phyloP scores from a whole-genome alignment of 305 asterid species.

The Fraxinus dipetala region DNA sequence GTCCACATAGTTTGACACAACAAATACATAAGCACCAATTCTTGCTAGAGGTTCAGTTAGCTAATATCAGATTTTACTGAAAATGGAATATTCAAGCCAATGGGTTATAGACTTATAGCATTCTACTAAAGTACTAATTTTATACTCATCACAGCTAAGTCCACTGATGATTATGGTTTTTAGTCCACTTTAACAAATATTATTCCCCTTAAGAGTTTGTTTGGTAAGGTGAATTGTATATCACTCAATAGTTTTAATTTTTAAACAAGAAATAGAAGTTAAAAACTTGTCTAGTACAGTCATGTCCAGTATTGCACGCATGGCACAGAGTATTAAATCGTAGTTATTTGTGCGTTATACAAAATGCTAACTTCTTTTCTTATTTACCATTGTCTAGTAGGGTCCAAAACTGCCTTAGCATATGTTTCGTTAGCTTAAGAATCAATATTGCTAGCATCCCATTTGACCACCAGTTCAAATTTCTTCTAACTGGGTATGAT shows the following conservation, averaged over 20 bases:
- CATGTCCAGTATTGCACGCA: neutral
- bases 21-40: neutral
- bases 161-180: neutral
- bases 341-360: neutral
- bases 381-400: neutral
- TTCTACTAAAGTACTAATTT: neutral
- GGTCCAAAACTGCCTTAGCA: neutral
- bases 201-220: neutral
- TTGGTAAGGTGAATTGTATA: neutral
- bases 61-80: neutral
- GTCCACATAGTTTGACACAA: neutral
- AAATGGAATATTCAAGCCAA: neutral
- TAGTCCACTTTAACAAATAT: neutral
- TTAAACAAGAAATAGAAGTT: neutral
- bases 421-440: neutral
- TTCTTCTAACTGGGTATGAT: neutral
- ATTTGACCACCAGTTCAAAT: neutral
- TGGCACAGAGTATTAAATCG: neutral
- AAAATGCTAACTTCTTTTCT: neutral
- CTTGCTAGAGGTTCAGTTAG: neutral
- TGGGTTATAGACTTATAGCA: neutral
- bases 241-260: neutral
- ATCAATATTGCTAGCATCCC: neutral
- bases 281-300: neutral
- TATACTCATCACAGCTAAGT: neutral